Evolutionary conservation across 2,329 filamentous ascomycete species (phyloP).

Genomic region (Colletotrichum musicola): DNA sequence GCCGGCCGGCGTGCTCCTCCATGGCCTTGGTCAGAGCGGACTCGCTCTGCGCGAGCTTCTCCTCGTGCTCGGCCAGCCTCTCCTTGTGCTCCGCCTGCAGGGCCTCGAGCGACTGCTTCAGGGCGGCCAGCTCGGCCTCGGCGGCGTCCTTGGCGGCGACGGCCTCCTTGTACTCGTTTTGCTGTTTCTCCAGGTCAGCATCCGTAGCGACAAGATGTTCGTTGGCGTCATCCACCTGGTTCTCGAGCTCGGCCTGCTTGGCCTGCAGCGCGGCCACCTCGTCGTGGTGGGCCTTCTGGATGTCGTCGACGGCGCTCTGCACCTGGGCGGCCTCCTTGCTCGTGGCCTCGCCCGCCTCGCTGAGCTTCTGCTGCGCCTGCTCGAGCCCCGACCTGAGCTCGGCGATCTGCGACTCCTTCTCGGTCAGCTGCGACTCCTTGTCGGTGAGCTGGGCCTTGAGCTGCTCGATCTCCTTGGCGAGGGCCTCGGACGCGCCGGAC

Average conservation of each 20-base stretch:
- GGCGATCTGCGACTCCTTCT: conserved; percentile 70
- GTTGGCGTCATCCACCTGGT: conserved; percentile 61
- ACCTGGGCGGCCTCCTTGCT: conserved; percentile 53
- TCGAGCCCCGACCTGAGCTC: conserved; percentile 68
- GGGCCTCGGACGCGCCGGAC: conserved; percentile 54
- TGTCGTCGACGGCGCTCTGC: conserved; percentile 46
- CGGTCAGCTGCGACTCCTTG: conserved; percentile 68
- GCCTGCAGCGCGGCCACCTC: conserved; percentile 63
- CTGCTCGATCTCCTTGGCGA: conserved; percentile 69
- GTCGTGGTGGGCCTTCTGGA: conserved; percentile 51
- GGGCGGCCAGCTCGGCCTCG: conserved; percentile 59
- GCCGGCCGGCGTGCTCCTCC: conserved; percentile 62
- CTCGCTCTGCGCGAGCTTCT: conserved; percentile 53
- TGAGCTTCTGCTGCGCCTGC: conserved; percentile 67
- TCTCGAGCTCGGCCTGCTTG: conserved; percentile 61
- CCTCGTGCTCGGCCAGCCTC: conserved; percentile 53
- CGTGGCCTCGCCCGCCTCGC: conserved; percentile 66
- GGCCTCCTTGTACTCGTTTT: conserved; percentile 62
- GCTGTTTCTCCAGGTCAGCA: conserved; percentile 63
- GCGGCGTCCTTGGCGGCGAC: conserved; percentile 62
- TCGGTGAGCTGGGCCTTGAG: conserved; percentile 70
- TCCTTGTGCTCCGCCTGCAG: conserved; percentile 56
- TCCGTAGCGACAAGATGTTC: conserved; percentile 66
- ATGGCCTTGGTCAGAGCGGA: conserved; percentile 53
- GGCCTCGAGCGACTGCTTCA: conserved; percentile 65